A percentile compares a stretch with the other conserved stretches of the same genome.
These are phyloP conservation scores for Clathrus columnatus DNA, from an alignment of 768 basidiomycete genomes.

Conservation along the genomic window DNA sequence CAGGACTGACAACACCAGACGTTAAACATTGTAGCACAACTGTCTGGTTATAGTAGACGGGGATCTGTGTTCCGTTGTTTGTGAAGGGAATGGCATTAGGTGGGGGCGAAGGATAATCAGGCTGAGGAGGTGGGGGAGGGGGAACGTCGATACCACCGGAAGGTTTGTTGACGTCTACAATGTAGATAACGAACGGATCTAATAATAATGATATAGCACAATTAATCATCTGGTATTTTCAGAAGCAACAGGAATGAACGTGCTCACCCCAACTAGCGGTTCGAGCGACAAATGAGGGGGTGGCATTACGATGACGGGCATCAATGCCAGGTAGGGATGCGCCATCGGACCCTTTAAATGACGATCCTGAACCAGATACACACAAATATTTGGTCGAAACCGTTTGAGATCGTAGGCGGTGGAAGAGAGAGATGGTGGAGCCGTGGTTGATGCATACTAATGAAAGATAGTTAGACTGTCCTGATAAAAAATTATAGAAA, in stretches of 20 bases:
- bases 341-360: conserved; percentile 91
- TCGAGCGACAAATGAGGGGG: conserved; percentile 81
- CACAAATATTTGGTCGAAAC: conserved; percentile 95
- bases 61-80: conserved; percentile 75
- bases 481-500: conserved; percentile 17
- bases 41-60: conserved; percentile 95
- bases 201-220: conserved; percentile 4
- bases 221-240: background rate
- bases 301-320: conserved; percentile 58
- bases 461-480: conserved; percentile 8
- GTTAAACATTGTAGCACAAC: conserved; percentile 91
- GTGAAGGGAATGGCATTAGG: conserved; percentile 84
- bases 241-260: conserved; percentile 6
- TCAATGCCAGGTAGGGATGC: conserved; percentile 75
- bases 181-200: conserved; percentile 96
- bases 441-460: conserved; percentile 93
- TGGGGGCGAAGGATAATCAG: conserved; percentile 87
- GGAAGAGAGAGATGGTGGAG: conserved; percentile 90
- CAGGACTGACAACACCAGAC: conserved; percentile 88
- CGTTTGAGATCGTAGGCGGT: conserved; percentile 90
- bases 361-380: conserved; percentile 86
- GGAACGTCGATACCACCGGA: conserved; percentile 68
- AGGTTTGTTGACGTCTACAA: conserved; percentile 87
- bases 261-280: conserved; percentile 82
- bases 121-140: conserved; percentile 73